phyloP scores from a whole-genome alignment of 2,329 filamentous ascomycete species.

The Ophiobolus disseminans region DNA sequence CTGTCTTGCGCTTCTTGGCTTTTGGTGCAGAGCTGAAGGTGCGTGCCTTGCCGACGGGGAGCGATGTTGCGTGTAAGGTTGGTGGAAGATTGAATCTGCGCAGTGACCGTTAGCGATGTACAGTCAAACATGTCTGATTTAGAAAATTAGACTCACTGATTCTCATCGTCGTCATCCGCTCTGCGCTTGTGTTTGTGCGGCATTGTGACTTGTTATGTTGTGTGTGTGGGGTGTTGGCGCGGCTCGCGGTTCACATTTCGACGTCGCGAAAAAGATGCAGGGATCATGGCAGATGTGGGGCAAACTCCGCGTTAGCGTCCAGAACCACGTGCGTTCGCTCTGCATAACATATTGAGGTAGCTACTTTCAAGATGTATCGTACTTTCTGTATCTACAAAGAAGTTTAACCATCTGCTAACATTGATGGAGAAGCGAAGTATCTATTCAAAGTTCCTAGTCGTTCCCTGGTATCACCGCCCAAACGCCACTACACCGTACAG shows the following conservation, averaged over 20 bases:
- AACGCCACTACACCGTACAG: constrained; percentile 28
- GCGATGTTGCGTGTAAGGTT: constrained; percentile 63
- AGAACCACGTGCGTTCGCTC: no score
- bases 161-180: constrained; percentile 44
- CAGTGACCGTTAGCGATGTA: constrained; percentile 46
- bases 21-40: constrained; percentile 42
- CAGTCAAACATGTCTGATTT: constrained; percentile 1
- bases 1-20: constrained; percentile 47
- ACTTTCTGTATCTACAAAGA: background rate
- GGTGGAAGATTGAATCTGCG: constrained; percentile 67
- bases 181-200: constrained; percentile 86
- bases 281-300: constrained; percentile 4
- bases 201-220: constrained; percentile 59
- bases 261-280: constrained; percentile 5
- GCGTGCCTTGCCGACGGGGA: constrained; percentile 60
- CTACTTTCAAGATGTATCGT: no score
- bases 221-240: background rate
- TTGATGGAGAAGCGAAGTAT: constrained; percentile 5
- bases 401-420: background rate
- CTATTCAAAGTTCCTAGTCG: background rate
- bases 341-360: no score
- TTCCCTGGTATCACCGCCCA: constrained; percentile 16
- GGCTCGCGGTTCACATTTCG: background rate
- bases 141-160: constrained; percentile 36
- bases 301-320: background rate